Conservation (phyloP, 768 basidiomycete genomes). For the Sarcodon aspratus region DNA sequence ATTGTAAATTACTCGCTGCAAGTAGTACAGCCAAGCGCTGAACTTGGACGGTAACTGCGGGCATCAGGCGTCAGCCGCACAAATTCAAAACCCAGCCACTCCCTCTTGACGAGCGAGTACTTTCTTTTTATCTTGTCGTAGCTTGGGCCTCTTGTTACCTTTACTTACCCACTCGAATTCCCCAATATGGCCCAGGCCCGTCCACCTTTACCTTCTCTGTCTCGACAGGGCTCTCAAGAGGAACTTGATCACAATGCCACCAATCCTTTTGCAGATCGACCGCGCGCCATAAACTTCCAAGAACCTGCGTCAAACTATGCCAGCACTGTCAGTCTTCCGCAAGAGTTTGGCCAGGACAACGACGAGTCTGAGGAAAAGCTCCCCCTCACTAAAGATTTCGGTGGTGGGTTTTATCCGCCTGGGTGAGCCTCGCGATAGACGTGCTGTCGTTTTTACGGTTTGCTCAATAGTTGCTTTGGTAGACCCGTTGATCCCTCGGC, state of each 20-base stretch:
- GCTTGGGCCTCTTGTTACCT: too few relatives aligned
- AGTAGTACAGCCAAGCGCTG: too few relatives aligned
- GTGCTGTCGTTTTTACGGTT: not conserved
- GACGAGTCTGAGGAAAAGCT: slow-evolving; percentile 44
- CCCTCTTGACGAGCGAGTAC: too few relatives aligned
- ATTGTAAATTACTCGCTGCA: too few relatives aligned
- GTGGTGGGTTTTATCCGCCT: slow-evolving; percentile 65
- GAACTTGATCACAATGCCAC: slow-evolving; percentile 24
- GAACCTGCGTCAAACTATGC: slow-evolving; percentile 48
- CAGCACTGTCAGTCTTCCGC: slow-evolving; percentile 44
- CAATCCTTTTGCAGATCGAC: slow-evolving; percentile 70
- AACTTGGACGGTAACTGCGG: too few relatives aligned
- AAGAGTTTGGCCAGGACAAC: slow-evolving; percentile 29
- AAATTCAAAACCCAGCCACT: too few relatives aligned
- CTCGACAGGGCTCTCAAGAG: slow-evolving; percentile 23
- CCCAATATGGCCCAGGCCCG: not conserved
- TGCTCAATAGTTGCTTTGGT: slow-evolving; percentile 1
- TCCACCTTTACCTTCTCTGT: slow-evolving; percentile 15
- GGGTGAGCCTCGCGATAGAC: slow-evolving; percentile 31
- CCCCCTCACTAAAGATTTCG: slow-evolving; percentile 53
- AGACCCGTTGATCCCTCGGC: slow-evolving; percentile 38
- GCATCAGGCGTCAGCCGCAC: too few relatives aligned
- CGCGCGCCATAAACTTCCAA: slow-evolving; percentile 45
- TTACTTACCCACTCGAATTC: too few relatives aligned
- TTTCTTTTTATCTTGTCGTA: too few relatives aligned